A percentile compares a stretch with the other conserved stretches of the same genome.
phyloP scores from a whole-genome alignment of 2,329 filamentous ascomycete species.

The Onygenales sp. region DNA sequence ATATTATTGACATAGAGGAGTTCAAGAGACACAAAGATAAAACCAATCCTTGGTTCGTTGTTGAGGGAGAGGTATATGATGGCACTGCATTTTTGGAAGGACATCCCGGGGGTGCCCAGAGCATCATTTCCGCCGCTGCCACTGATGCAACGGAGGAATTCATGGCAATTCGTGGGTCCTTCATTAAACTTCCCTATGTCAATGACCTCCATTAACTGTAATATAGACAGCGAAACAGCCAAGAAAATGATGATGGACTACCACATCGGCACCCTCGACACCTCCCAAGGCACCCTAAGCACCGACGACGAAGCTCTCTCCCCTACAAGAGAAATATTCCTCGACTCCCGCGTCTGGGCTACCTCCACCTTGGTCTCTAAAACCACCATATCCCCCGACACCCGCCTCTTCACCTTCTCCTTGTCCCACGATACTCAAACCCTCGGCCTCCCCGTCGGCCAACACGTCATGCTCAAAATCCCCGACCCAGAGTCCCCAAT shows the following conservation, averaged over 20 bases:
- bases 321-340: slow-evolving; percentile 51
- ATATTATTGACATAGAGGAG: slow-evolving; percentile 60
- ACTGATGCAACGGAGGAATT: slow-evolving; percentile 82
- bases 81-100: slow-evolving; percentile 69
- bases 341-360: slow-evolving; percentile 64
- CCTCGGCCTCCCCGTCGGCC: slow-evolving; percentile 70
- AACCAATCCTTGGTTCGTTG: slow-evolving; percentile 71
- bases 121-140: slow-evolving; percentile 73
- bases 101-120: slow-evolving; percentile 78
- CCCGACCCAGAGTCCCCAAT: slow-evolving; percentile 55
- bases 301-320: slow-evolving; percentile 31
- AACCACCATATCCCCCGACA: slow-evolving; percentile 63
- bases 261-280: slow-evolving; percentile 71
- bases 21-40: slow-evolving; percentile 58
- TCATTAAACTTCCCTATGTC: neutral
- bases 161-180: slow-evolving; percentile 70
- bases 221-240: slow-evolving; percentile 77
- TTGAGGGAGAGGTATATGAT: slow-evolving; percentile 83
- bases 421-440: slow-evolving; percentile 61
- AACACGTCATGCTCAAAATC: slow-evolving; percentile 78
- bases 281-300: slow-evolving; percentile 44
- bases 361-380: slow-evolving; percentile 62
- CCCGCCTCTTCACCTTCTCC: slow-evolving; percentile 69
- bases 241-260: slow-evolving; percentile 82
- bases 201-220: slow-evolving; percentile 14